These are phyloP conservation scores for Stentor coeruleus DNA, from an alignment of 73 alveolate genomes.

Conservation along the genomic window DNA sequence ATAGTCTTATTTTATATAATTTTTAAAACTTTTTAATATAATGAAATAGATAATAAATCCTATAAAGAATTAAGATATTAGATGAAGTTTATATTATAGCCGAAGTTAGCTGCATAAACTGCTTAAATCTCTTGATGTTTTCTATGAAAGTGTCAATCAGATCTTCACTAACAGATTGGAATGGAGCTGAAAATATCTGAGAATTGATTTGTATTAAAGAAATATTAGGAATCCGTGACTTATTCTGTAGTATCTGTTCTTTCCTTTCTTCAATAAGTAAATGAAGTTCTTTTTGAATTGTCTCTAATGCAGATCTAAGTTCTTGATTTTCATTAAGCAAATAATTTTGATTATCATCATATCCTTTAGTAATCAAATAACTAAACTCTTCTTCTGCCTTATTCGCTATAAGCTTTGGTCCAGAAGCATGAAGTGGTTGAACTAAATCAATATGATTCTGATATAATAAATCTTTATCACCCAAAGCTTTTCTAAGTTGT, in stretches of 20 bases:
- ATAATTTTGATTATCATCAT: slow-evolving; percentile 46
- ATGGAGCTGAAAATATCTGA: slow-evolving; percentile 34
- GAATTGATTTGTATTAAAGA: slow-evolving; percentile 33
- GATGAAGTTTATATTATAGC: not conserved
- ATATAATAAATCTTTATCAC: slow-evolving; percentile 34
- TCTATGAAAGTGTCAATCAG: slow-evolving; percentile 40
- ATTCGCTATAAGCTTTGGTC: slow-evolving; percentile 30
- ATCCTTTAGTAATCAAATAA: slow-evolving; percentile 36
- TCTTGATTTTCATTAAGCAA: slow-evolving; percentile 48
- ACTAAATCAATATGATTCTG: slow-evolving; percentile 31
- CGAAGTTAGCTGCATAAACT: not conserved
- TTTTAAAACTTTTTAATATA: too few relatives aligned
- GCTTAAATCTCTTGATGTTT: slow-evolving; percentile 40
- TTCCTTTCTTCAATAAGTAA: slow-evolving; percentile 31
- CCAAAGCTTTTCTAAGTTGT: slow-evolving; percentile 30
- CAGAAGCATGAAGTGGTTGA: slow-evolving; percentile 25
- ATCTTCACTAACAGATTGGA: slow-evolving; percentile 41
- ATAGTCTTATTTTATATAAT: too few relatives aligned
- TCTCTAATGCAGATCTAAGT: slow-evolving; percentile 50
- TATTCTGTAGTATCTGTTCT: not conserved
- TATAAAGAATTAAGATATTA: too few relatives aligned
- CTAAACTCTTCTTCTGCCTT: slow-evolving; percentile 54
- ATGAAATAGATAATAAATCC: too few relatives aligned
- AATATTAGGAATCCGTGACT: not conserved
- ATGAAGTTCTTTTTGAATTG: slow-evolving; percentile 53